A percentile compares a stretch with the other conserved stretches of the same genome.
These are phyloP conservation scores for Boletus bicolor DNA, from an alignment of 768 basidiomycete species.

Conservation along the genomic window DNA sequence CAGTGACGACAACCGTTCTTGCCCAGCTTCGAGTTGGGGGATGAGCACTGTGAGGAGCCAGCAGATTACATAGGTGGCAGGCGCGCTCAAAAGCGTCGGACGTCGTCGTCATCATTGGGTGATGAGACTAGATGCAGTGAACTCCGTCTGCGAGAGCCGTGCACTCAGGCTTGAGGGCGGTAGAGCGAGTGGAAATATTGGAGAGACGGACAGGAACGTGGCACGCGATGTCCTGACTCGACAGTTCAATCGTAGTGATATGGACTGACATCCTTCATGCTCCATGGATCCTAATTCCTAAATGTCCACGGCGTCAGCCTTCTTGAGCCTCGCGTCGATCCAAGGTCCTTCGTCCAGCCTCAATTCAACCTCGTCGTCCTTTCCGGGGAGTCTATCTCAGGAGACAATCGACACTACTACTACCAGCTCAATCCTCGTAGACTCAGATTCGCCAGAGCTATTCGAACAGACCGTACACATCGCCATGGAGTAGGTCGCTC, in stretches of 20 bases:
- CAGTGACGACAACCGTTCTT: not conserved
- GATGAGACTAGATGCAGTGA: not conserved
- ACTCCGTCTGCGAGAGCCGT: slow-evolving; percentile 48
- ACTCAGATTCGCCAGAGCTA: slow-evolving; percentile 57
- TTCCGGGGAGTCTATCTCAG: slow-evolving; percentile 22
- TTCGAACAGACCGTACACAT: slow-evolving; percentile 54
- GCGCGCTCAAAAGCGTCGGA: slow-evolving; percentile 12
- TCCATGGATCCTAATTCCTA: slow-evolving; percentile 11
- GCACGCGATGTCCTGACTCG: no score
- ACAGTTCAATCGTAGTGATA: no score
- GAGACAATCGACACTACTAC: slow-evolving; percentile 11
- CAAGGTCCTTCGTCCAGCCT: slow-evolving; percentile 5
- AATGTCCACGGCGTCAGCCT: slow-evolving; percentile 9
- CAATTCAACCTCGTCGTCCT: slow-evolving; percentile 12
- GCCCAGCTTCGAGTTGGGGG: no score
- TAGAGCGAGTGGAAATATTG: slow-evolving; percentile 53
- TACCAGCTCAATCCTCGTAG: slow-evolving; percentile 26
- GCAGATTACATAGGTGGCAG: no score
- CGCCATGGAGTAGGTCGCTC: slow-evolving; percentile 30
- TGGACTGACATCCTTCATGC: slow-evolving; percentile 1
- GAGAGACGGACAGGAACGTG: slow-evolving; percentile 28
- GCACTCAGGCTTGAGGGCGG: slow-evolving; percentile 48
- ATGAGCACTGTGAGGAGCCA: no score
- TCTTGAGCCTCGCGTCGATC: slow-evolving; percentile 16
- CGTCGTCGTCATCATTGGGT: not conserved